These are phyloP conservation scores for Filobasidium floriforme DNA, from an alignment of 768 basidiomycete species.

Conservation along the genomic window DNA sequence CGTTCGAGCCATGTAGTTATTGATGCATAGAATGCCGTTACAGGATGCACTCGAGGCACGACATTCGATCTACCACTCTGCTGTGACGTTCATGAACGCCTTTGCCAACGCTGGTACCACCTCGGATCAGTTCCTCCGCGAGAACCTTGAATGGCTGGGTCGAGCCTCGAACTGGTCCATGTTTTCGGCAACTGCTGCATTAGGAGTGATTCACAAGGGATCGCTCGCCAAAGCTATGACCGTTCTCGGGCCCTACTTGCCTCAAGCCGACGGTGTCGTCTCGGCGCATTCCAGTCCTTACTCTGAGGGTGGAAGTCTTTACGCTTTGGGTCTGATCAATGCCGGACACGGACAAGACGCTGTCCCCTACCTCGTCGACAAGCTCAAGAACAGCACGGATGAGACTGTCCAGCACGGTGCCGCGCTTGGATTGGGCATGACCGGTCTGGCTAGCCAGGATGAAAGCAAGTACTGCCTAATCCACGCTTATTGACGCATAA, in stretches of 20 bases:
- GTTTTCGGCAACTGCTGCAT: constrained; percentile 91
- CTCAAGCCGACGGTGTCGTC: constrained; percentile 54
- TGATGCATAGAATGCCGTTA: not conserved
- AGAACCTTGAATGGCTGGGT: constrained; percentile 94
- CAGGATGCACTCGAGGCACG: constrained; percentile 86
- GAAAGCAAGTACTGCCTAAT: constrained; percentile 44
- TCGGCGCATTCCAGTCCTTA: constrained; percentile 75
- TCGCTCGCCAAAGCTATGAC: constrained; percentile 87
- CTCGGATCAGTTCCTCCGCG: constrained; percentile 82
- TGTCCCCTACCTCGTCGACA: constrained; percentile 68
- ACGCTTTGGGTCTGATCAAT: constrained; percentile 88
- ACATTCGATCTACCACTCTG: constrained; percentile 94
- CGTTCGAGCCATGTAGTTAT: not conserved
- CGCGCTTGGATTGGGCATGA: constrained; percentile 90
- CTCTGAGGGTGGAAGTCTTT: constrained; percentile 92
- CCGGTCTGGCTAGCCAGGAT: constrained; percentile 86
- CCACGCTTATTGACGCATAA: not conserved
- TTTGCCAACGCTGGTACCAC: constrained; percentile 98
- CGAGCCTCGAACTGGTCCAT: constrained; percentile 97
- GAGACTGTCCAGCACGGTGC: constrained; percentile 96
- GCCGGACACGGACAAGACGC: constrained; percentile 75
- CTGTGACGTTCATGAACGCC: constrained; percentile 90
- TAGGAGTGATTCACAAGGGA: constrained; percentile 96
- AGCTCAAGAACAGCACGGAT: constrained; percentile 61
- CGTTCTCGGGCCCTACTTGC: constrained; percentile 89